Evolutionary conservation across 768 basidiomycete genomes (phyloP), one percentile per base, ranked within the genome.

Genomic region (Kwoniella bestiolae): DNA sequence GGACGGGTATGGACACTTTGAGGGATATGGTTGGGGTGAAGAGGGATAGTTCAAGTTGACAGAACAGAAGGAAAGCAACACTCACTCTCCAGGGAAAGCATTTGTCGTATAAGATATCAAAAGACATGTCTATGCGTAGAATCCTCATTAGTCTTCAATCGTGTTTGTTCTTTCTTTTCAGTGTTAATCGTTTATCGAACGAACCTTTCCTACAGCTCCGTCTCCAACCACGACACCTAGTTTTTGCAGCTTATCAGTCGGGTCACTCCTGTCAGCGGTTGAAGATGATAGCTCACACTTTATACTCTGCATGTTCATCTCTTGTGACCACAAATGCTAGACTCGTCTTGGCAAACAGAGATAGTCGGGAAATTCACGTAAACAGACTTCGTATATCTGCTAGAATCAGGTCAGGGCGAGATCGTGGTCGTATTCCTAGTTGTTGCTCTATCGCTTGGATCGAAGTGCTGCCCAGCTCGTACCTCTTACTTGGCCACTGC

Each of bases 51-150:
- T n/a, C n/a, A n/a, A n/a, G n/a, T n/a, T n/a, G n/a, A n/a, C n/a
- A 9, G 46, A 47, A 21, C 11, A 47, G 9, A 6, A 47, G 46
- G 21, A 6, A 23, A 47, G 11, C 7, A 41, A 2, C 14, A 63
- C 63, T 65, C 34, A 65, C 63, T 75, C 74, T 86, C 95, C 94
- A 47, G 94, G 93, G 77, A 95, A 96, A 44, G 93, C 87, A 80
- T 95, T 96, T 82, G 95, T 92, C 25, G 94, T 93, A 78, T 96
- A 96, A 38, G 94, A 93, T 75, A 96, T 96, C 73, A 96, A 87
- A 65, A 95, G 85, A 86, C 94, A 95, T 51, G 94, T 96, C 87
- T 95, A 60, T 21, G 11, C 21, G 26, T 12, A 12, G 6, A 11
- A 41, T 14, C 16, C 3, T 32, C 4, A 23, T 52, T 29, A 61